Percentiles rank a stretch among this genome's conserved stretches.
Conservation (phyloP, 306 rosid species). For the Rosa rugosa region DNA sequence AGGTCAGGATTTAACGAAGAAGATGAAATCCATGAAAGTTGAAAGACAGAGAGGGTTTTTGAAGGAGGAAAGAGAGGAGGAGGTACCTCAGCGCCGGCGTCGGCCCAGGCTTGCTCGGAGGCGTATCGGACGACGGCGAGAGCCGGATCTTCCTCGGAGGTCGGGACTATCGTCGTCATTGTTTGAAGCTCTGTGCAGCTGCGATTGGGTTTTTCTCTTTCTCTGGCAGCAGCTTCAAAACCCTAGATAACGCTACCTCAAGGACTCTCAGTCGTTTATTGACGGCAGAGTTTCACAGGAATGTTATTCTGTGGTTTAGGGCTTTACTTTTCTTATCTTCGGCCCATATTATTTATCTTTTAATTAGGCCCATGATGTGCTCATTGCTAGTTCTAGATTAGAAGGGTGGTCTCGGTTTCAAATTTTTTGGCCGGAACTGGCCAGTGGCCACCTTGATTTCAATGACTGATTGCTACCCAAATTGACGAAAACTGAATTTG, state of each 20-base stretch:
- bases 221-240: slow-evolving; percentile 13
- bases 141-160: slow-evolving; percentile 88
- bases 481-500: too few species aligned
- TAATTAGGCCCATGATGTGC: neutral
- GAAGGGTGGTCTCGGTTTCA: too few species aligned
- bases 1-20: neutral
- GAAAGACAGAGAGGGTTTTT: neutral
- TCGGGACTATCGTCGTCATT: slow-evolving; percentile 86
- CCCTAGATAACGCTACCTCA: neutral
- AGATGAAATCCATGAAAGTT: neutral
- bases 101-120: slow-evolving; percentile 93
- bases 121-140: slow-evolving; percentile 77
- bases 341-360: neutral
- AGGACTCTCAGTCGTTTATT: neutral
- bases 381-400: neutral
- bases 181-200: slow-evolving; percentile 36
- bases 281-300: neutral
- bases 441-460: too few species aligned
- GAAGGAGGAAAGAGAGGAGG: neutral
- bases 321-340: neutral
- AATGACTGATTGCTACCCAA: too few species aligned
- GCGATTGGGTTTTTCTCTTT: slow-evolving; percentile 16
- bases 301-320: neutral
- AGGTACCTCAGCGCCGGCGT: slow-evolving; percentile 83
- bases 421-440: too few species aligned